A percentile compares a stretch with the other conserved stretches of the same genome.
Conservation (phyloP, 2,329 filamentous ascomycete species). For the Trichoderma semiorbis region DNA sequence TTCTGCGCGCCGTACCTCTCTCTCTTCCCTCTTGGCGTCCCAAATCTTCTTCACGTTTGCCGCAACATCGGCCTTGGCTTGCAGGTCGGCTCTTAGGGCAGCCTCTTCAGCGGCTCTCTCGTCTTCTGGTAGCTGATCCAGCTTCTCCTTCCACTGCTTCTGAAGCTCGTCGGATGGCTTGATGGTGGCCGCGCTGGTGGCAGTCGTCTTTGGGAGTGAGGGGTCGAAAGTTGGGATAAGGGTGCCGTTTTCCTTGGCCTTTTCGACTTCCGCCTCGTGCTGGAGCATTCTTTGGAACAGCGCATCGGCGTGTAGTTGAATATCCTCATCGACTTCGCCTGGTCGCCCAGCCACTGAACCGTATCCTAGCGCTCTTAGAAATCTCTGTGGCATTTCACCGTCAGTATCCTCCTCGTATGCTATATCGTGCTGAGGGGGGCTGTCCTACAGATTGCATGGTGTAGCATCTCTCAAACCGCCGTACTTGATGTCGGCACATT, state of each 20-base stretch:
- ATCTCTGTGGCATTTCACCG: constrained; percentile 52
- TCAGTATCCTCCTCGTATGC: neutral
- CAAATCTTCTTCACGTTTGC: constrained; percentile 52
- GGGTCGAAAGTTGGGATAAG: constrained; percentile 58
- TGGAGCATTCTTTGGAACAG: constrained; percentile 83
- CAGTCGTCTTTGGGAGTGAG: constrained; percentile 42
- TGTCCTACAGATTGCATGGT: constrained; percentile 72
- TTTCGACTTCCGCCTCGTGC: constrained; percentile 72
- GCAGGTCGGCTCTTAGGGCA: constrained; percentile 59
- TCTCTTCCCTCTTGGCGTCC: constrained; percentile 55
- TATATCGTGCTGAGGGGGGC: neutral
- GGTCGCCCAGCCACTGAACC: constrained; percentile 64
- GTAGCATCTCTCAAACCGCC: constrained; percentile 80
- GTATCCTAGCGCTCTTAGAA: constrained; percentile 88
- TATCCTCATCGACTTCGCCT: constrained; percentile 71
- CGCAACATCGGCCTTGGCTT: constrained; percentile 59
- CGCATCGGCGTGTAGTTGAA: constrained; percentile 93
- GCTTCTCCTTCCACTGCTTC: constrained; percentile 49
- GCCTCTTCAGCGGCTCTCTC: constrained; percentile 62
- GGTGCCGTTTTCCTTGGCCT: constrained; percentile 61
- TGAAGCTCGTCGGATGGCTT: constrained; percentile 45
- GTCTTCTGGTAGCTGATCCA: constrained; percentile 55
- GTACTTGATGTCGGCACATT: constrained; percentile 76
- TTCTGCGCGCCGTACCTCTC: constrained; percentile 40
- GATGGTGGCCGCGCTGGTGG: constrained; percentile 24